Base-by-base conservation (phyloP, 805 yeast genomes). In the Saturnispora mendoncae region DNA sequence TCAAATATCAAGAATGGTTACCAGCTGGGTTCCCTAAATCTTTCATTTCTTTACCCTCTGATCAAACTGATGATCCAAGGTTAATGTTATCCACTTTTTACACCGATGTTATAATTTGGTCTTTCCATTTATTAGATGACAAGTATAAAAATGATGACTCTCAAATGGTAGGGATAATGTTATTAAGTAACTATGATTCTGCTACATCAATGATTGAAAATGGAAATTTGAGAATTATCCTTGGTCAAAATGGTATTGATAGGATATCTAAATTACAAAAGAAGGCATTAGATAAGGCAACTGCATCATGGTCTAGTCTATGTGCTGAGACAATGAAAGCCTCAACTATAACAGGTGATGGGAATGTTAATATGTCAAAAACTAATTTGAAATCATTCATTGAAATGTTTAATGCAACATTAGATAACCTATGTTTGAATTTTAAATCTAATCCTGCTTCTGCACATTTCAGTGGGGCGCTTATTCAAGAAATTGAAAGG, bases 241-340 rank as follows among this genome's bases (percentile, higher is more conserved):
- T 86, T 33, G 84, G 84, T 1, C 56, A 64, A 14, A 54, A 65
- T 2, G 94, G 95, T 0, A 59, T 66, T 14, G 78, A 73, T 37
- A 65, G 96, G 42, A 53, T 84, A 5, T 80, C 73, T 35, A 74
- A 76, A 50, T 60, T 92, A 50, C 78, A 80, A 53, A 86, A 83
- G 55, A 67, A 88, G 46, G 85, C 80, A 35, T 61, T 83, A 52
- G 82, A 80, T 51, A 64, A 77, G 51, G 84, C 86, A 55, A 69
- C 86, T 42, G 73, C 65, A 37, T 81, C 75, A 49, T 90, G 97
- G 97, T 81, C 82, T 48, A 70, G 70, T 44, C 77, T 84, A 19
- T 86, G 95, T 3, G 70, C 84, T 18, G 71, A 75, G 39, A 68
- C 90, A 37, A 78, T 90, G 71, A 94, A 83, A 51, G 82, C 81